Evolutionary conservation across 2,329 filamentous ascomycete genomes (phyloP).

Genomic region (Colletotrichum sp.): DNA sequence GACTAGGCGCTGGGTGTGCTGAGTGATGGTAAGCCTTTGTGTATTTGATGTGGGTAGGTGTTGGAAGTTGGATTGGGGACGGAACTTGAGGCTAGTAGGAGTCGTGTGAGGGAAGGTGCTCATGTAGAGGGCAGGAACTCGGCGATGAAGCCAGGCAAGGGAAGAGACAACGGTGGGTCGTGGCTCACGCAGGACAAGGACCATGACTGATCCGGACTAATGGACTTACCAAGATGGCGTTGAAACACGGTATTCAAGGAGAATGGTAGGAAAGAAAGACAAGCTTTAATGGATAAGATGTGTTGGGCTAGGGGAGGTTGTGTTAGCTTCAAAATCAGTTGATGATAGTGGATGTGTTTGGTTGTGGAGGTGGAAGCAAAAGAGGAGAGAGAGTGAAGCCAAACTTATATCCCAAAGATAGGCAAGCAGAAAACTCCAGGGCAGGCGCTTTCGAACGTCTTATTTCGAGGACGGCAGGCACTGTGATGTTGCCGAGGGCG

Average conservation of each 20-base stretch:
- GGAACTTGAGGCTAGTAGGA: neutral
- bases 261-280: neutral
- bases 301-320: neutral
- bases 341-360: neutral
- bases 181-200: neutral
- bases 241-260: neutral
- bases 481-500: neutral
- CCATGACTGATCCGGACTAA: neutral
- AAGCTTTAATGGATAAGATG: neutral
- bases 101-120: neutral
- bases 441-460: neutral
- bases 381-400: neutral
- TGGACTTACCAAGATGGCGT: neutral
- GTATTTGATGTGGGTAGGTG: neutral
- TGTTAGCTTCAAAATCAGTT: neutral
- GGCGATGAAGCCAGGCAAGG: neutral
- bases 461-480: neutral
- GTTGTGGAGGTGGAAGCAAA: neutral
- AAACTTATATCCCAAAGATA: neutral
- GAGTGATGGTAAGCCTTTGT: neutral
- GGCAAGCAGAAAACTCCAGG: neutral
- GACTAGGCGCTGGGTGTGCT: neutral
- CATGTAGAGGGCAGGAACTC: neutral
- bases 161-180: neutral
- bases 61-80: neutral